These are phyloP conservation scores for Yamadazyma paraphyllophila DNA, from an alignment of 805 yeast species.

Conservation along the genomic window DNA sequence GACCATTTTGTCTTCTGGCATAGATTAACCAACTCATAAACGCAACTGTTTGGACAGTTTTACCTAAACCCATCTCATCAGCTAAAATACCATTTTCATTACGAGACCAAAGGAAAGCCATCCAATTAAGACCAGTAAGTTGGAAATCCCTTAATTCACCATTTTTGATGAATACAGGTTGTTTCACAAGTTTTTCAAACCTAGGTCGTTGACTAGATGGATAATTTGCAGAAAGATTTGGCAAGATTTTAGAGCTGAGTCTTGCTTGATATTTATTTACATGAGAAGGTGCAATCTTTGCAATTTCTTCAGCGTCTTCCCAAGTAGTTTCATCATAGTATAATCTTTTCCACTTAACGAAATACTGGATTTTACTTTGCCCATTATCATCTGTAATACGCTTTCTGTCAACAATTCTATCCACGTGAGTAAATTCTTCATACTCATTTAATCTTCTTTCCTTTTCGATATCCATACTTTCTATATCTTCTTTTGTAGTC, in stretches of 20 bases:
- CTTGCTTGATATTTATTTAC: conserved; percentile 82
- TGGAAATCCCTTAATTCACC: conserved; percentile 97
- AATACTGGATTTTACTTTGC: conserved; percentile 68
- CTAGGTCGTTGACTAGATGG: conserved; percentile 71
- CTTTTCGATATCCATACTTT: conserved; percentile 86
- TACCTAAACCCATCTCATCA: conserved; percentile 98
- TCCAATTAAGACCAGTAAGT: conserved; percentile 97
- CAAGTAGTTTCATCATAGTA: conserved; percentile 96
- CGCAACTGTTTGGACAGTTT: conserved; percentile 94
- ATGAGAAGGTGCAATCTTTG: conserved; percentile 75
- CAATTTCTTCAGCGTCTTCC: conserved; percentile 91
- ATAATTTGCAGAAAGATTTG: conserved; percentile 75
- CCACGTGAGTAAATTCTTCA: conserved; percentile 81
- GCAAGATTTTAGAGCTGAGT: conserved; percentile 78
- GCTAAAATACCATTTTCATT: conserved; percentile 97
- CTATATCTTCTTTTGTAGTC: conserved; percentile 89
- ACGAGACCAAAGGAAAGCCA: conserved; percentile 98
- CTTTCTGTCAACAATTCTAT: conserved; percentile 84
- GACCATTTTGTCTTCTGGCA: conserved; percentile 96
- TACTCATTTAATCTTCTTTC: conserved; percentile 83
- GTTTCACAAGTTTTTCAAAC: conserved; percentile 81
- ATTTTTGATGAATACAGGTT: conserved; percentile 85
- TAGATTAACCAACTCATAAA: conserved; percentile 92
- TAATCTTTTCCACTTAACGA: conserved; percentile 90
- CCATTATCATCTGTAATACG: conserved; percentile 66